Percentiles rank a stretch among this genome's conserved stretches.
phyloP scores from a whole-genome alignment of 1,284 basidiomycete genomes.

The Sporisorium sorghi region DNA sequence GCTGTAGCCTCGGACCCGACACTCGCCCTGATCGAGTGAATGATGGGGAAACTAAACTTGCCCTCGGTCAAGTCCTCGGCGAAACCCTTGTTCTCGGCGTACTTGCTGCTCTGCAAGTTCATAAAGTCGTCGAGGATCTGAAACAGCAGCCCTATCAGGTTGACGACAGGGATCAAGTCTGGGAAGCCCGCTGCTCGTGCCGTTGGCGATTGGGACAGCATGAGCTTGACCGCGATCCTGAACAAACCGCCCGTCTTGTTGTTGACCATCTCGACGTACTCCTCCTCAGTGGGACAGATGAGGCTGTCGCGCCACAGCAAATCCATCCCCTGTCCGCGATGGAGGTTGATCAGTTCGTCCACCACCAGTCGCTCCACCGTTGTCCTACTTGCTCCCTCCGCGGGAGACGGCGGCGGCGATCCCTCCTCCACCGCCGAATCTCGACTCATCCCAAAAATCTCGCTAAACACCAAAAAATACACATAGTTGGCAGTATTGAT shows the following conservation, averaged over 20 bases:
- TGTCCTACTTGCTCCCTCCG: slow-evolving; percentile 8
- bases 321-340: slow-evolving; percentile 95
- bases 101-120: slow-evolving; percentile 89
- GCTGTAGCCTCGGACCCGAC: neutral
- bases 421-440: slow-evolving; percentile 69
- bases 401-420: slow-evolving; percentile 32
- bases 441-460: slow-evolving; percentile 79
- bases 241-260: slow-evolving; percentile 98
- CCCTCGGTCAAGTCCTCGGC: slow-evolving; percentile 95
- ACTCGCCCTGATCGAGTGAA: slow-evolving; percentile 80
- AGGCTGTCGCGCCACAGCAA: slow-evolving; percentile 93
- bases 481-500: slow-evolving; percentile 98
- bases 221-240: slow-evolving; percentile 90
- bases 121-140: slow-evolving; percentile 98
- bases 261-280: slow-evolving; percentile 95
- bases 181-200: slow-evolving; percentile 7
- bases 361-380: slow-evolving; percentile 56
- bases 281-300: slow-evolving; percentile 91
- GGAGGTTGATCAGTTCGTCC: slow-evolving; percentile 84
- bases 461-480: slow-evolving; percentile 77
- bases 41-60: slow-evolving; percentile 94
- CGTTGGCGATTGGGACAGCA: slow-evolving; percentile 78
- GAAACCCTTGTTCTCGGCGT: slow-evolving; percentile 90
- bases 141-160: slow-evolving; percentile 92
- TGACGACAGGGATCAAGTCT: slow-evolving; percentile 80